Conservation (phyloP, 192 early-diverging fungal species). For the Backusella australiensis region DNA sequence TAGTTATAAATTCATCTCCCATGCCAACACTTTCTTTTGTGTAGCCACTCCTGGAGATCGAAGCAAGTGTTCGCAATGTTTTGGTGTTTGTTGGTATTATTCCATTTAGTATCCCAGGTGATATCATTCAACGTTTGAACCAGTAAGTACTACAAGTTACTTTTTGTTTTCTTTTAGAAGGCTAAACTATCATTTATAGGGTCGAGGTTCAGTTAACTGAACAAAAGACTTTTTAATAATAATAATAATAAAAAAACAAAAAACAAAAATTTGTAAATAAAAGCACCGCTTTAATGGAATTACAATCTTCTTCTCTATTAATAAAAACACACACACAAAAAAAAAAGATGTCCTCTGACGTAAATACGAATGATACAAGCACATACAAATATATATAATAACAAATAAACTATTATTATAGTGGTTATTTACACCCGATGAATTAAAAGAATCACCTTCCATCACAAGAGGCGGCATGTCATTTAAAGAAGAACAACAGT, state of each 20-base stretch:
- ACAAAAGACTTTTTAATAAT: not conserved
- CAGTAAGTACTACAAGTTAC: conserved; percentile 30
- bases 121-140: conserved; percentile 76
- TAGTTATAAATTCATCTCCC: too few species aligned
- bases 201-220: not conserved
- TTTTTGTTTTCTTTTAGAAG: not conserved
- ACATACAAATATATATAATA: not conserved
- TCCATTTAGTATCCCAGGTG: conserved; percentile 82
- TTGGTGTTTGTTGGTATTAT: conserved; percentile 84
- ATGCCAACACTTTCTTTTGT: too few species aligned
- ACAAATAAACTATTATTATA: not conserved
- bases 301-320: too few species aligned
- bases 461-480: not conserved
- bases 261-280: too few species aligned
- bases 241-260: too few species aligned
- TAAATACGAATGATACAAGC: too few species aligned
- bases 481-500: not conserved
- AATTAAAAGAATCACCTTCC: not conserved
- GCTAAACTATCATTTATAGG: not conserved
- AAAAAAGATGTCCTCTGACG: too few species aligned
- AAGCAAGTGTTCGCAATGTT: conserved; percentile 47
- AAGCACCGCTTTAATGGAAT: too few species aligned
- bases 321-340: too few species aligned
- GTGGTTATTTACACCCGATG: not conserved
- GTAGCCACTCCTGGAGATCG: not conserved